Evolutionary conservation across 1,284 basidiomycete species (phyloP), one percentile per base, ranked within the genome.

Genomic region (Lignosus rhinocerotis): DNA sequence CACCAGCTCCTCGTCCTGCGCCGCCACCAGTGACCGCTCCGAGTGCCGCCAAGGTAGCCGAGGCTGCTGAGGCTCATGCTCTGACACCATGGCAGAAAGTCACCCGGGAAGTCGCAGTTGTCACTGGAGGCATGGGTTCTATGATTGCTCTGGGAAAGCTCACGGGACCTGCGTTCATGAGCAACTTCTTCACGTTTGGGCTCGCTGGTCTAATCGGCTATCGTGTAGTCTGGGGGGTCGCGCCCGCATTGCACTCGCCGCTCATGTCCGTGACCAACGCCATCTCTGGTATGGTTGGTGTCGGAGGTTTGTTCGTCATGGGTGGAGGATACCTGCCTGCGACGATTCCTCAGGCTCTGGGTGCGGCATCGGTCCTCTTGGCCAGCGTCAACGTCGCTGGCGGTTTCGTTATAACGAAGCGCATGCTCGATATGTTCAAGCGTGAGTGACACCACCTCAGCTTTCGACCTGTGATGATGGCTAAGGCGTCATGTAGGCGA

Each of bases 351-450:
- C 91, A 94, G 74, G 76, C 77, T 16, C 78, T 94, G 16, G 92
- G 90, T 58, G 90, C 92, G 4, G 63, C 87, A 10, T 91, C 91
- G 14, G 92, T 94, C 14, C 81, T 94, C 46, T 76, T 94, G 21
- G 92, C 92, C 16, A 90, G 89, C 62, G 82, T 94, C 50, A 94
- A 94, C 68, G 90, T 94, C 56, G 84, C 88, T 41, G 92, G 92
- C 54, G 92, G 92, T 34, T 93, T 93, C 68, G 83, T 90, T 31
- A 87, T 92, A 67, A 91, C 89, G 14, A 91, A 93, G 73, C 85
- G 91, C 50, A 94, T 94, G 92, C 78, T 93, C 62, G 90, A 93
- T 69, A 93, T 94, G 86, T 94, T 94, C 75, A 91, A 90, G 74
- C 86, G 92, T 88, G 70, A 65, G 80, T 69, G 12, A 39, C 17